Evolutionary conservation across 306 rosid species (phyloP), one percentile per base, ranked within the genome.

Genomic region (Malus sieversii): DNA sequence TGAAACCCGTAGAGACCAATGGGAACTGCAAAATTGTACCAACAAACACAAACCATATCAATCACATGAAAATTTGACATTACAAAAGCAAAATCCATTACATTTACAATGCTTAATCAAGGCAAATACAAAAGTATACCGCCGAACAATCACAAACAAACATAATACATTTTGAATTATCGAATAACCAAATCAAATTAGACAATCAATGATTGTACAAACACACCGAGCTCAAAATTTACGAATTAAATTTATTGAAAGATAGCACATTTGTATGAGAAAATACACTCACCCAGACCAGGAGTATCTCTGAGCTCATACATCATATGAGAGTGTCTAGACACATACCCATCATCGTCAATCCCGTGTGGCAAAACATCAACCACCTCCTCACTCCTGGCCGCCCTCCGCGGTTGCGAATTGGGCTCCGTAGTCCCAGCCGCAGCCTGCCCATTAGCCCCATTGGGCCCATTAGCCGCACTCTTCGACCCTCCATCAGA

Each of bases 241-340:
- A 32, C 35, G 23, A 32, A 16, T 64, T 30, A 32, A 64, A 9
- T 6, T 64, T 4, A 40, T 25, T 2, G 48, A 67, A 67, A 15
- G 6, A 78, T 1, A 61, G 13, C 20, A 65, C 27, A 27, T 53
- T 55, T 32, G 45, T 32, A 62, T 29, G 27, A 61, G 32, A n/a
- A 70, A 51, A 57, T 5, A 44, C 75, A 80, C 88, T 66, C 75
- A 92, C 99, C 99, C 62, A 96, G 80, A 68, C 98, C 99, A 59
- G 97, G 99, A 13, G 90, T 84, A 76, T 92, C 99, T 87, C 99
- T 85, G 61, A 92, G 96, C 75, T 89, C 93, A 79, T 92, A 96
- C 87, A 88, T 96, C 89, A 92, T 88, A 77, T 85, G 97, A 11
- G 91, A 82, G 40, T 87, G 98, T 76, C 97, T 86, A 13, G 82